Base-by-base conservation (phyloP, 345 rosid genomes). In the Gossypium longicalyx region DNA sequence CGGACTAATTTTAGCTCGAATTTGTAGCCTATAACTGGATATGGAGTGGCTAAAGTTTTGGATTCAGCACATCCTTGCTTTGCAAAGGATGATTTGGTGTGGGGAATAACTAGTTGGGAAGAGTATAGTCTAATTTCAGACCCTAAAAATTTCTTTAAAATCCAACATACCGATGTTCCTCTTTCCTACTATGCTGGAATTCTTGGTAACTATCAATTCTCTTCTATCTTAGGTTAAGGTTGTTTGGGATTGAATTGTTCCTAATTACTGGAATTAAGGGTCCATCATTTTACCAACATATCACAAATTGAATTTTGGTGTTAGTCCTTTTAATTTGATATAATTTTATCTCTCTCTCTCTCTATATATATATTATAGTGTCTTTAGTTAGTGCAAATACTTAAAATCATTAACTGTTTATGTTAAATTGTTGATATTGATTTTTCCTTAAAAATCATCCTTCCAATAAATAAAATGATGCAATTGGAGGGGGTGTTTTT, bases 91-190 rank as follows among this genome's bases (percentile, higher is more conserved):
- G 93, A 91, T 75, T 68, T 89, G 59, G 81, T 87, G 61, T 86
- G 88, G 92, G 93, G 91, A 57, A 58, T 56, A 10, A 85, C 88
- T 56, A 82, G 86, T 8, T 91, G 93, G 97, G 93, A 89, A 65
- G 88, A 89, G 82, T 87, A 89, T 12, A 83, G 86, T 70, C 75
- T 83, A 27, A 76, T 88, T 9, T 80, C 82, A 23, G 74, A 83
- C n/a, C 74, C 81, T 0, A 76, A 81, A 49, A 56, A 20, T n/a
- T 78, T 88, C 23, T 80, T 80, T 58, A 87, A 88, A 79, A 87
- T 91, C 63, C 80, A 72, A 15, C 84, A 83, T n/a, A 76, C 82
- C 0, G 84, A 87, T 79, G 61, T 88, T 43, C 97, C 93, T 7
- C 87, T 88, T 57, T 91, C 97, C 34, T 85, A 82, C 61, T 87